These are phyloP conservation scores for Rubia tinctorum DNA, from an alignment of 305 asterid species.

Conservation along the genomic window DNA sequence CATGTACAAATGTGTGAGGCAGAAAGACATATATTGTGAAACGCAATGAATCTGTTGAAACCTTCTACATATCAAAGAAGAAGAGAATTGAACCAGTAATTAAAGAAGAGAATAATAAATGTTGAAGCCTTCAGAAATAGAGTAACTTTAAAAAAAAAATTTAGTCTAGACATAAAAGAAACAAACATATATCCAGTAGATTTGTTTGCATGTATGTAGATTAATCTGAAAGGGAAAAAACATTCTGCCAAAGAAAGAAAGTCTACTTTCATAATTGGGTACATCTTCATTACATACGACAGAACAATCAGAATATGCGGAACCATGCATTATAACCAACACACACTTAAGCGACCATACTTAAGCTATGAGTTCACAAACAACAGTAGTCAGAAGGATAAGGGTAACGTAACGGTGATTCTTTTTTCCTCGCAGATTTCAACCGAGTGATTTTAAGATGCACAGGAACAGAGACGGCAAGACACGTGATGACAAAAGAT, in stretches of 20 bases:
- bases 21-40: too few species aligned
- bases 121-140: too few species aligned
- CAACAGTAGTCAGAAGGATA: constrained; percentile 50
- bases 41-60: too few species aligned
- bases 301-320: neutral
- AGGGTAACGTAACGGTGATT: constrained; percentile 52
- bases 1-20: too few species aligned
- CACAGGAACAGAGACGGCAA: constrained; percentile 48
- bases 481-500: constrained; percentile 43
- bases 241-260: neutral
- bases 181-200: neutral
- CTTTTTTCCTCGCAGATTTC: constrained; percentile 61
- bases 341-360: too few species aligned
- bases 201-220: neutral
- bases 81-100: too few species aligned
- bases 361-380: constrained; percentile 6
- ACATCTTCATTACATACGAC: neutral
- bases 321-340: too few species aligned
- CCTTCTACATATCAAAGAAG: too few species aligned
- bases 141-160: too few species aligned
- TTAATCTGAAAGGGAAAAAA: neutral
- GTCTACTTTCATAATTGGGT: neutral
- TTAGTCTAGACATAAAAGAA: too few species aligned
- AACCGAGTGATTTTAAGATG: constrained; percentile 56
- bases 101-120: too few species aligned